These are phyloP conservation scores for Candida tetrigidarum DNA, from an alignment of 1,139 yeast species.

Conservation along the genomic window DNA sequence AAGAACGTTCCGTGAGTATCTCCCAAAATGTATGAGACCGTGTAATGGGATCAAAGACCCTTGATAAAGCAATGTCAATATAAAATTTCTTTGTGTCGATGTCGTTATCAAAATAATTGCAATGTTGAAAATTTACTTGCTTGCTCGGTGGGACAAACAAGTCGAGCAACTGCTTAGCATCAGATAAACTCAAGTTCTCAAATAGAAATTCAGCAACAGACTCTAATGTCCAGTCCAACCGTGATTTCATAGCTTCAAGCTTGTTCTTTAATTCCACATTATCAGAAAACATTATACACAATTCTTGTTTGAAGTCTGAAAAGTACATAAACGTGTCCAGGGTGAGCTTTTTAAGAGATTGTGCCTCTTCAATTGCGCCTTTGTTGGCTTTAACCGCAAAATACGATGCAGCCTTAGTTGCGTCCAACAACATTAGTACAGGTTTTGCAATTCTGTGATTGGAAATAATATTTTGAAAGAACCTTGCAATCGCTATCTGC, in stretches of 20 bases:
- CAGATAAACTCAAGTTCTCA: constrained; percentile 2
- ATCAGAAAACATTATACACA: background rate
- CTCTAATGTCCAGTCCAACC: background rate
- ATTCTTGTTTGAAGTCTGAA: background rate
- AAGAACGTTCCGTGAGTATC: constrained; percentile 3
- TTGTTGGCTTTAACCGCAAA: constrained; percentile 5
- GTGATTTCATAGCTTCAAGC: background rate
- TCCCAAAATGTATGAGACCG: constrained; percentile 8
- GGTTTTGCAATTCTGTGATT: background rate
- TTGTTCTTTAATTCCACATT: background rate
- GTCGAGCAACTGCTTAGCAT: constrained; percentile 2
- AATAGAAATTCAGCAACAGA: background rate
- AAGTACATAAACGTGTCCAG: background rate
- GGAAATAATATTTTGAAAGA: constrained; percentile 1
- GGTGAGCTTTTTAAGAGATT: background rate
- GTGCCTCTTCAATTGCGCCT: background rate
- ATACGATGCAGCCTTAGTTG: constrained; percentile 3
- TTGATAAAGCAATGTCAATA: constrained; percentile 8
- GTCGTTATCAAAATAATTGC: constrained; percentile 1
- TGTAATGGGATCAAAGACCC: background rate
- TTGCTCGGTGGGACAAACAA: background rate
- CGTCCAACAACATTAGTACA: background rate
- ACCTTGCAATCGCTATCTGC: constrained; percentile 6
- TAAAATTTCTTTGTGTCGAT: constrained; percentile 7
- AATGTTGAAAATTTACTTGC: constrained; percentile 6